Conservation (phyloP, 2,329 filamentous ascomycete species). For the Endoconidiophora laricicola region DNA sequence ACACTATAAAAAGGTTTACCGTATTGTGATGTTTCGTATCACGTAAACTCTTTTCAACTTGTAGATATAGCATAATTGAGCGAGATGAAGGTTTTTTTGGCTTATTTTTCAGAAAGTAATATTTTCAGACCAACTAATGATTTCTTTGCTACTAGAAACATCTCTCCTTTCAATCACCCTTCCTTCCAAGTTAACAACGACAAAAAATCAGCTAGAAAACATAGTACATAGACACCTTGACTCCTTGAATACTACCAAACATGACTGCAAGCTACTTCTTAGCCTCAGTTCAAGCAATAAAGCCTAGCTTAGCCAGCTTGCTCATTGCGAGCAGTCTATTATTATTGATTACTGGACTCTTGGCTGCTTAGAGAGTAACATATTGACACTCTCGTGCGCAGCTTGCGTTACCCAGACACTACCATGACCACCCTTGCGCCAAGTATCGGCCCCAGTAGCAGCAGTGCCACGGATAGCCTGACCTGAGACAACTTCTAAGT, state of each 20-base stretch:
- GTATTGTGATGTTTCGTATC: too few relatives aligned
- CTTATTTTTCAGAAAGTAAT: too few relatives aligned
- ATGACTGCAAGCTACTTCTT: not conserved
- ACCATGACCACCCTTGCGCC: constrained; percentile 41
- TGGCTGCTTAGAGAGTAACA: constrained; percentile 38
- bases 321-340: not conserved
- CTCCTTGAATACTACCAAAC: not conserved
- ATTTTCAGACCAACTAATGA: too few relatives aligned
- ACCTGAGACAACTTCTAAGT: constrained; percentile 74
- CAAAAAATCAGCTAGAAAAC: not conserved
- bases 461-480: constrained; percentile 50
- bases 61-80: too few relatives aligned
- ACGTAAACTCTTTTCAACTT: too few relatives aligned
- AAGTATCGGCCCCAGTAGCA: constrained; percentile 38
- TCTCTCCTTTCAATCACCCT: not conserved
- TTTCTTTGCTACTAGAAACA: too few relatives aligned
- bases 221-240: not conserved
- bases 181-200: not conserved
- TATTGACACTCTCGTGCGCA: constrained; percentile 45
- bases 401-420: constrained; percentile 42
- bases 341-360: not conserved
- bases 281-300: not conserved
- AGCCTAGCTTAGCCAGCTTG: not conserved
- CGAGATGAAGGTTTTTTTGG: too few relatives aligned
- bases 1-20: too few relatives aligned